Percentiles rank a stretch among this genome's conserved stretches.
These are phyloP conservation scores for Lotmaria passim DNA, from an alignment of 208 protist genomes.

Conservation along the genomic window DNA sequence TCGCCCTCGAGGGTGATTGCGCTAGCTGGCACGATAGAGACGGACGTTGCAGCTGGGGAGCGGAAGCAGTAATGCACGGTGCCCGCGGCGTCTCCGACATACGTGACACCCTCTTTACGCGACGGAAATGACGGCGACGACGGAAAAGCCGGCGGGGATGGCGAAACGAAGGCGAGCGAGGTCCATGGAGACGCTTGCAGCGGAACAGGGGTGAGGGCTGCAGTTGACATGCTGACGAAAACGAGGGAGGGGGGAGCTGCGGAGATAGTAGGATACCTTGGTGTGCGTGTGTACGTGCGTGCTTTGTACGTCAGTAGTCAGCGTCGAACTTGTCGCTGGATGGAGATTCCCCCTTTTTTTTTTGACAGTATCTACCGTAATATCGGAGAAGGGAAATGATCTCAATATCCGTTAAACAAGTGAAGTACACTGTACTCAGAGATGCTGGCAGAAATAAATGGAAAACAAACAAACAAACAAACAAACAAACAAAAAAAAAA, in stretches of 20 bases:
- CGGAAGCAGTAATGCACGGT: constrained; percentile 34
- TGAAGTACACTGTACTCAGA: too few relatives aligned
- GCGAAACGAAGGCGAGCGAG: not conserved
- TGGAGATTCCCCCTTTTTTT: too few relatives aligned
- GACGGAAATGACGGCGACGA: not conserved
- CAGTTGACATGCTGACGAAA: constrained; percentile 16
- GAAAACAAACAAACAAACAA: too few relatives aligned
- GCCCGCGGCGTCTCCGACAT: constrained; percentile 13
- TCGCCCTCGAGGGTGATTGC: not conserved
- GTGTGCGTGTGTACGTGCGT: too few relatives aligned
- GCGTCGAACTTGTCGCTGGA: too few relatives aligned
- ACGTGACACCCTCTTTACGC: constrained; percentile 25
- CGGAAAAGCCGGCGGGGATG: not conserved
- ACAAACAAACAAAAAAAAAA: too few relatives aligned
- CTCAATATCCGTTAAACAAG: too few relatives aligned
- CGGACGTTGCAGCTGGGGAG: constrained; percentile 21
- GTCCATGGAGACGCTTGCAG: not conserved
- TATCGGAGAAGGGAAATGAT: too few relatives aligned
- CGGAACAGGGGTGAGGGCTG: not conserved
- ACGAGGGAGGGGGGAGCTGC: not conserved
- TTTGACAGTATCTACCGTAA: too few relatives aligned
- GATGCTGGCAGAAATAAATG: too few relatives aligned
- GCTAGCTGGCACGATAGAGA: constrained; percentile 16
- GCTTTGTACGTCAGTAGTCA: too few relatives aligned
- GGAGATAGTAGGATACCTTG: not conserved